Evolutionary conservation across 768 basidiomycete species (phyloP).

Genomic region (Mycena capillaripes): DNA sequence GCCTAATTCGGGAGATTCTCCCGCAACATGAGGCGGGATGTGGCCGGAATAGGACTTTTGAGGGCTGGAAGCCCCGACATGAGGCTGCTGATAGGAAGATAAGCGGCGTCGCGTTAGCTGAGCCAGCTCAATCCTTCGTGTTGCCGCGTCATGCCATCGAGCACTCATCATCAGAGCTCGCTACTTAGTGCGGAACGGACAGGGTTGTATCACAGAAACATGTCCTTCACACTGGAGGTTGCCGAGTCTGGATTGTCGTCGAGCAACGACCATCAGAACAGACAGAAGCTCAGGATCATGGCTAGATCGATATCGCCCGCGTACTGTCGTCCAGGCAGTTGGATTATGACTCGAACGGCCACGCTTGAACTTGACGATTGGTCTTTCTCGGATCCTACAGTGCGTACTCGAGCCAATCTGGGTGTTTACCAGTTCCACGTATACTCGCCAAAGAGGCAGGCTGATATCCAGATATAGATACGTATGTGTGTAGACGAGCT

Average conservation of each 20-base stretch:
- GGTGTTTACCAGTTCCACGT: slow-evolving; percentile 10
- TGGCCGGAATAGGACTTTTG: slow-evolving; percentile 18
- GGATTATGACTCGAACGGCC: slow-evolving; percentile 8
- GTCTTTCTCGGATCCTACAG: background rate
- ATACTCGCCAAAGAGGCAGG: slow-evolving; percentile 1
- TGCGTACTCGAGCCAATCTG: slow-evolving; percentile 24
- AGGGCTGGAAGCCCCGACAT: slow-evolving; percentile 21
- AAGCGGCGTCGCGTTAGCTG: slow-evolving; percentile 26
- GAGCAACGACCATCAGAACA: slow-evolving; percentile 1
- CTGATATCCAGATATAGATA: slow-evolving; percentile 22
- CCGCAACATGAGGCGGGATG: slow-evolving; percentile 32
- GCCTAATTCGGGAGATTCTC: slow-evolving; percentile 30
- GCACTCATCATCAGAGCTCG: too few relatives aligned
- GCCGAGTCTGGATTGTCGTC: background rate
- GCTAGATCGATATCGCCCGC: background rate
- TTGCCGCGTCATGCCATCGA: slow-evolving; percentile 3
- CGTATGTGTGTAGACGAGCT: background rate
- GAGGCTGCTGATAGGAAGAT: slow-evolving; percentile 23
- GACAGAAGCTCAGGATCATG: background rate
- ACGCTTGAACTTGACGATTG: slow-evolving; percentile 12
- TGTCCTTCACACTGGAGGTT: background rate
- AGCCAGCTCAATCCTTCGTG: slow-evolving; percentile 10
- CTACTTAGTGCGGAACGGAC: too few relatives aligned
- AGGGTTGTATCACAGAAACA: too few relatives aligned
- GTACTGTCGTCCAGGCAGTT: background rate